Conservation (phyloP, 805 yeast species). For the Ogataea thermomethanolica region DNA sequence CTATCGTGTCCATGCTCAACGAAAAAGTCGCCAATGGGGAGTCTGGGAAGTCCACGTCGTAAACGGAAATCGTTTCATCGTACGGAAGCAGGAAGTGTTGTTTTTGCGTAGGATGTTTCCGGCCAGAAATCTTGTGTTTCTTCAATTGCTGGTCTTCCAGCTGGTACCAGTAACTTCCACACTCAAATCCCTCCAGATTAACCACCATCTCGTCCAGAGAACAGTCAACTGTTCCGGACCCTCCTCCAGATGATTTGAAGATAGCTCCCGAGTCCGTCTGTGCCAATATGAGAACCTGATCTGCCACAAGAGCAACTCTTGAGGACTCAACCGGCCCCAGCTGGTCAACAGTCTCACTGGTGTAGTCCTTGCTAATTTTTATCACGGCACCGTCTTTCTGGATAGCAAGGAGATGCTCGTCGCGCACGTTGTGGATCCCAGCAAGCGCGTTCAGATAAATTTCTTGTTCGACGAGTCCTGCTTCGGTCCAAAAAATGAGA, state of each 20-base stretch:
- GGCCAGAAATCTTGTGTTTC: constrained; percentile 1
- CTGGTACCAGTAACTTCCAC: constrained; percentile 14
- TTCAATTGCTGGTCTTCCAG: constrained; percentile 10
- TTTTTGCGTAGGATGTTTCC: neutral
- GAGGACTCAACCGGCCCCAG: constrained; percentile 1
- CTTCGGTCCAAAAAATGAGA: constrained; percentile 20
- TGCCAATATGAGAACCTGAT: neutral
- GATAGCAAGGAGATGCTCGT: constrained; percentile 10
- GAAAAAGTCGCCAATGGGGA: neutral
- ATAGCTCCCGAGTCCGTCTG: neutral
- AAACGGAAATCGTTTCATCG: neutral
- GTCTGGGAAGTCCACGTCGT: constrained; percentile 5
- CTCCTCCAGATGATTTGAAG: constrained; percentile 2
- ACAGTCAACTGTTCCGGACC: constrained; percentile 8
- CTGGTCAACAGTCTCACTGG: neutral
- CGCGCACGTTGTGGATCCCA: constrained; percentile 10
- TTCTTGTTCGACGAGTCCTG: constrained; percentile 19
- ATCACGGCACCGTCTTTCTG: constrained; percentile 10
- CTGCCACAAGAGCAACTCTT: constrained; percentile 1
- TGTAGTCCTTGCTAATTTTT: constrained; percentile 7
- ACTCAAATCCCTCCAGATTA: constrained; percentile 10
- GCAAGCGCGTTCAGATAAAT: constrained; percentile 14
- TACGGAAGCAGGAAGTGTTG: constrained; percentile 8
- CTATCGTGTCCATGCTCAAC: constrained; percentile 4
- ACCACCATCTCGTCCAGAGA: constrained; percentile 11